These are phyloP conservation scores for Orbilia oligospora DNA, from an alignment of 2,329 filamentous ascomycete genomes.

Conservation along the genomic window DNA sequence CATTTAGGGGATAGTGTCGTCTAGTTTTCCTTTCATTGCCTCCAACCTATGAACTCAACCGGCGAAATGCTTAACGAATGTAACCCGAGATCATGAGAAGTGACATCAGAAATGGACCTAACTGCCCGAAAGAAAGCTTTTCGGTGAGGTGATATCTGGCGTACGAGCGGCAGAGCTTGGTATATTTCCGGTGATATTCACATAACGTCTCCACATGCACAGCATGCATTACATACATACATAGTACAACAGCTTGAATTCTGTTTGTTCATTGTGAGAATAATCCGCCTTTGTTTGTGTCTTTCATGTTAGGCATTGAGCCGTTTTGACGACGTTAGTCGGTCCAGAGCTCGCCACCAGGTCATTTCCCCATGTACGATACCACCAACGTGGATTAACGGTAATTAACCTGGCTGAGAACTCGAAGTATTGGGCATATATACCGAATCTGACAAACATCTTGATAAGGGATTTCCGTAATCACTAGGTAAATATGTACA, in stretches of 20 bases:
- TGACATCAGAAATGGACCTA: conserved; percentile 37
- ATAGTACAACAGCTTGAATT: too few relatives aligned
- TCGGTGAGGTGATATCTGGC: conserved; percentile 40
- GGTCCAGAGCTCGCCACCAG: conserved; percentile 13
- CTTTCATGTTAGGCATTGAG: neutral
- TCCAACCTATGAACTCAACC: conserved; percentile 32
- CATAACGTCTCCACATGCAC: conserved; percentile 20
- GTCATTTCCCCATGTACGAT: conserved; percentile 16
- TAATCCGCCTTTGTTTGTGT: neutral
- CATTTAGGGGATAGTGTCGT: conserved; percentile 8
- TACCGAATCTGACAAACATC: conserved; percentile 31
- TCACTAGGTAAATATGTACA: neutral
- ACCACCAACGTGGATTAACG: conserved; percentile 21
- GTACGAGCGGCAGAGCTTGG: conserved; percentile 21
- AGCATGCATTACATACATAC: neutral
- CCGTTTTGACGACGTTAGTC: too few relatives aligned
- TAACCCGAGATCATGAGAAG: conserved; percentile 56
- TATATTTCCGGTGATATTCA: conserved; percentile 14
- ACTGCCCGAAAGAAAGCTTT: conserved; percentile 16
- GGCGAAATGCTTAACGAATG: conserved; percentile 45
- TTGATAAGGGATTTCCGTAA: conserved; percentile 29
- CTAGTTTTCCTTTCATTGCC: conserved; percentile 17
- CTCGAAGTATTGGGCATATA: neutral
- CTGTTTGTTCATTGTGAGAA: conserved; percentile 1
- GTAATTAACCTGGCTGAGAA: conserved; percentile 14